Conservation (phyloP, 2,329 filamentous ascomycete genomes). For the Calonectria pauciramosa region DNA sequence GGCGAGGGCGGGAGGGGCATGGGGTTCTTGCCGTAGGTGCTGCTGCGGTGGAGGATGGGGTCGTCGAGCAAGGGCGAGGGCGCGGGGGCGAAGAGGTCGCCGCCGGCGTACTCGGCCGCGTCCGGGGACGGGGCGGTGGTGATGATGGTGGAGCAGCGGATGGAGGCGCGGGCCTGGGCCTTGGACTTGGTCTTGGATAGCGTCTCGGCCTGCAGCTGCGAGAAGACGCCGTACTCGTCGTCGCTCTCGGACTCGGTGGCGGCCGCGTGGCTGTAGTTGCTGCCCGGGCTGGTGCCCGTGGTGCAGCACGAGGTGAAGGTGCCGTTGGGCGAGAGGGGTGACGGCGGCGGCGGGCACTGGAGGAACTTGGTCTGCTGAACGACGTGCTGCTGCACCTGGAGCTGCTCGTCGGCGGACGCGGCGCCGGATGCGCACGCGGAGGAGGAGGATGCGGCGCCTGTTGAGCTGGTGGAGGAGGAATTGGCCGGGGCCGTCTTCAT, state of each 20-base stretch:
- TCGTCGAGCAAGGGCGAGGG: not conserved
- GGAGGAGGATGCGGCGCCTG: not conserved
- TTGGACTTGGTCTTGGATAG: not conserved
- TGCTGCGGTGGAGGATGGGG: constrained; percentile 15
- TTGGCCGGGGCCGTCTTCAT: constrained; percentile 32
- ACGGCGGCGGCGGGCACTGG: not conserved
- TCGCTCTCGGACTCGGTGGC: constrained; percentile 11
- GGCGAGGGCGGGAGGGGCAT: not conserved
- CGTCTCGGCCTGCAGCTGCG: constrained; percentile 28
- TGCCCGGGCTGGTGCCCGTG: constrained; percentile 1
- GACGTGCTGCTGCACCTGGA: not conserved
- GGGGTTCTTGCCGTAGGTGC: constrained; percentile 10
- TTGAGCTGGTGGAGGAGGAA: not conserved
- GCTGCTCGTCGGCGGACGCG: not conserved
- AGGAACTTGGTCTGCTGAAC: not conserved
- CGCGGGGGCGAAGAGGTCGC: not conserved
- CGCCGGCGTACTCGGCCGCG: not conserved
- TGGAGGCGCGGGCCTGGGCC: constrained; percentile 5
- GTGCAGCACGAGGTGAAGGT: not conserved
- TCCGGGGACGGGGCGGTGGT: constrained; percentile 3
- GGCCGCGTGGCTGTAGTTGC: constrained; percentile 5
- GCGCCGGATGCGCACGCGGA: not conserved
- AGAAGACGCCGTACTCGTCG: constrained; percentile 43
- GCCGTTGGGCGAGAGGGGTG: not conserved
- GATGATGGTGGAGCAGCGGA: constrained; percentile 9